These are phyloP conservation scores for Malus hybrid DNA, from an alignment of 331 rosid genomes.

Conservation along the genomic window DNA sequence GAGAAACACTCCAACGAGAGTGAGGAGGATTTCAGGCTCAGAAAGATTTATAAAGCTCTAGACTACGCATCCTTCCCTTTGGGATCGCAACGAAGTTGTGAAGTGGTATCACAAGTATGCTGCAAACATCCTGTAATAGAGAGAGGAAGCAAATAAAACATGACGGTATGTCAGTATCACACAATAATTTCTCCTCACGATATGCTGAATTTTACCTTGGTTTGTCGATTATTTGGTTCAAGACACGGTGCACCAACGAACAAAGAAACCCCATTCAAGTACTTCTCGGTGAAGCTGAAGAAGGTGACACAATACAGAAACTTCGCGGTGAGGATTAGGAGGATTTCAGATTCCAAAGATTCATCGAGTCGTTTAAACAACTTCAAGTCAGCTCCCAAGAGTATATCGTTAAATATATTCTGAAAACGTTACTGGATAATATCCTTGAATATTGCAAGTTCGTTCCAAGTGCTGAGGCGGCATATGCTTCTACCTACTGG, in stretches of 20 bases:
- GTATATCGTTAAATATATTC: not conserved
- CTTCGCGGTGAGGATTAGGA: not conserved
- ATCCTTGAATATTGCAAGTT: not conserved
- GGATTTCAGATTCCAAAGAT: not conserved
- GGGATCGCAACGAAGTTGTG: not conserved
- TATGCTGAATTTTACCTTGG: not conserved
- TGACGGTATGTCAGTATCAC: not conserved
- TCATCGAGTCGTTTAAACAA: not conserved
- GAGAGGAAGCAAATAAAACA: not conserved
- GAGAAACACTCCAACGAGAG: not conserved
- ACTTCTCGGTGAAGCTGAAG: not conserved
- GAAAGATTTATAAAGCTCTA: not conserved
- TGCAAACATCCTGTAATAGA: not conserved
- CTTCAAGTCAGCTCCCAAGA: not conserved
- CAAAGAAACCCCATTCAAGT: not conserved
- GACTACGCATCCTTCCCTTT: not conserved
- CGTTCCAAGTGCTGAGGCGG: not conserved
- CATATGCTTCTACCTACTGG: not conserved
- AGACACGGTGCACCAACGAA: not conserved
- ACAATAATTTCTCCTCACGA: not conserved
- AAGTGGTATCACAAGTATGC: not conserved
- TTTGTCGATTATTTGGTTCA: not conserved
- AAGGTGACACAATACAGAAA: not conserved
- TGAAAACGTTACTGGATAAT: not conserved
- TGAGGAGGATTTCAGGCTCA: not conserved